A percentile compares a stretch with the other conserved stretches of the same genome.
Evolutionary conservation across 2,329 filamentous ascomycete species (phyloP).

Genomic region (Nothophoma quercina): DNA sequence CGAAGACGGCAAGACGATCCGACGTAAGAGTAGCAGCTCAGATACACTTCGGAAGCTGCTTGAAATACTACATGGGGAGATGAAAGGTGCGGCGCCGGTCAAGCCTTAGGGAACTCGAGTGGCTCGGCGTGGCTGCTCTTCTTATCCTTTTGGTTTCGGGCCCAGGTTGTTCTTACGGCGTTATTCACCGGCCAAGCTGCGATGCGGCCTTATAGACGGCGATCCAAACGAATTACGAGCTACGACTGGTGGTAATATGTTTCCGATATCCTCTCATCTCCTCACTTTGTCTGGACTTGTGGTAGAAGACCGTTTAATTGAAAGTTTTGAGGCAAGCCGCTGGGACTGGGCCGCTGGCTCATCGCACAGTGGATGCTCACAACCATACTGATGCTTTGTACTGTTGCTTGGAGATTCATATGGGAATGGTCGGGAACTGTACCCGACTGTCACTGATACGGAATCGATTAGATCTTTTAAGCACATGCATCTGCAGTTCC

Average conservation of each 20-base stretch:
- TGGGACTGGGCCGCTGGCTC: background rate
- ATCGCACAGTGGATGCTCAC: background rate
- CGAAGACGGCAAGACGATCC: slow-evolving; percentile 29
- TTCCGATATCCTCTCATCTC: background rate
- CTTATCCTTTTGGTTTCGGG: background rate
- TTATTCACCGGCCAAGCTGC: background rate
- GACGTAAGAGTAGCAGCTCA: slow-evolving; percentile 39
- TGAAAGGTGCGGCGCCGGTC: slow-evolving; percentile 34
- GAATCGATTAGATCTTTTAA: background rate
- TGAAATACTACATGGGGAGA: slow-evolving; percentile 49
- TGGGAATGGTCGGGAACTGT: background rate
- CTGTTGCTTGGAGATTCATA: background rate
- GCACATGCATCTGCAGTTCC: background rate
- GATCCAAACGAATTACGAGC: background rate
- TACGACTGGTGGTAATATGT: background rate
- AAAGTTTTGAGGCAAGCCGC: too few relatives aligned
- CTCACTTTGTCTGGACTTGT: too few relatives aligned
- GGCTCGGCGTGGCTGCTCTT: too few relatives aligned
- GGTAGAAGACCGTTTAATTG: too few relatives aligned
- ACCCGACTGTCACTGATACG: background rate
- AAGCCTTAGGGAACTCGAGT: slow-evolving; percentile 32
- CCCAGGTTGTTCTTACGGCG: background rate
- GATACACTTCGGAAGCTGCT: slow-evolving; percentile 50
- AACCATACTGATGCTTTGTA: too few relatives aligned
- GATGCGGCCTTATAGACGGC: slow-evolving; percentile 1